phyloP scores from a whole-genome alignment of 164 flowering plant genomes.

The Nymphaea colorata region DNA sequence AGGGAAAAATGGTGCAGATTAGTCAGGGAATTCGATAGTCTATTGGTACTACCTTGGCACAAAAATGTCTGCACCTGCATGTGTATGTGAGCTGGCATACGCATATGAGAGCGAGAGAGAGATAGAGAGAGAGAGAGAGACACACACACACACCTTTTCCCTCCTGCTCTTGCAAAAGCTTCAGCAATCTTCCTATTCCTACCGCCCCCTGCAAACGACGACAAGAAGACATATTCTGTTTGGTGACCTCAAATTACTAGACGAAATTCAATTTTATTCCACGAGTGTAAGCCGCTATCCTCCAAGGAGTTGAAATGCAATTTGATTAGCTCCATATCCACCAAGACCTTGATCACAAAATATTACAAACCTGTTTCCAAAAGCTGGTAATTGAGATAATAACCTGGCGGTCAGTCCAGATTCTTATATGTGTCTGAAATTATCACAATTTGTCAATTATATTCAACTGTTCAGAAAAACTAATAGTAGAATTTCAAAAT shows the following conservation, averaged over 20 bases:
- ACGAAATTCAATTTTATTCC: not conserved
- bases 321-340: no score
- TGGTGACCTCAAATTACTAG: not conserved
- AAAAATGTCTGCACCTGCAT: not conserved
- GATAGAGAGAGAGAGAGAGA: no score
- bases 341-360: no score
- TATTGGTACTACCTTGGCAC: not conserved
- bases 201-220: slow-evolving; percentile 74
- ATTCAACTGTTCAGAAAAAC: no score
- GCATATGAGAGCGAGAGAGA: not conserved
- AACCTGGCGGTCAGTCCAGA: no score
- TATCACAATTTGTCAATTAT: no score
- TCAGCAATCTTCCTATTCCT: slow-evolving; percentile 95
- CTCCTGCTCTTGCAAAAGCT: slow-evolving; percentile 81
- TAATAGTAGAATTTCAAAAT: no score
- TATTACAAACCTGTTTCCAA: no score
- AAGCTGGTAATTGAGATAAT: no score
- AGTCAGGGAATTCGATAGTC: not conserved
- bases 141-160: slow-evolving; percentile 44
- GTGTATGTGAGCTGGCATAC: not conserved
- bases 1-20: not conserved
- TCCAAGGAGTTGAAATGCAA: no score
- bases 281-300: no score
- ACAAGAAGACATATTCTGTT: not conserved
- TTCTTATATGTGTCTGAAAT: no score